Conservation (phyloP, 2,329 filamentous ascomycete species). For the Trichoderma oligosporum region DNA sequence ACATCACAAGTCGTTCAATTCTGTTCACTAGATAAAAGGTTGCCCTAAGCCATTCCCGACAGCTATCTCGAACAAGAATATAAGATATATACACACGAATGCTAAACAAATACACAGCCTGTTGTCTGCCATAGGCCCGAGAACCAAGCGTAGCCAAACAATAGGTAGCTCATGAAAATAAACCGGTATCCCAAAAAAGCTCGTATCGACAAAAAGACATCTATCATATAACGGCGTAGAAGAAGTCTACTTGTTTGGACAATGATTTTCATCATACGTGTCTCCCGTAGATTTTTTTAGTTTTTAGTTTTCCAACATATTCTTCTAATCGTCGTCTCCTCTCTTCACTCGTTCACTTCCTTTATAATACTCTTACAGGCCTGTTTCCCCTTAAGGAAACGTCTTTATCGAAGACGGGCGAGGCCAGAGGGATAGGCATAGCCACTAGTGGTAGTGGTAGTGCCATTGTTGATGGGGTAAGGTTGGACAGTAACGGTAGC, state of each 20-base stretch:
- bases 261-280: not conserved
- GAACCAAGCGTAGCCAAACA: not conserved
- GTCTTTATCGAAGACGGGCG: constrained; percentile 31
- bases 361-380: constrained; percentile 7
- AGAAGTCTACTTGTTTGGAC: not conserved
- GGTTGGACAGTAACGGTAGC: constrained; percentile 40
- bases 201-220: constrained; percentile 1
- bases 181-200: not conserved
- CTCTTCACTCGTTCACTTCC: not conserved
- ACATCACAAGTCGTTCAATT: constrained; percentile 16
- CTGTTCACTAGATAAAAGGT: not conserved
- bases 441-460: constrained; percentile 20
- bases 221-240: constrained; percentile 12
- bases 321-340: not conserved
- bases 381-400: not conserved
- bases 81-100: constrained; percentile 19
- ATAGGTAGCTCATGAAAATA: not conserved
- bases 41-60: not conserved
- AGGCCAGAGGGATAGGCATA: constrained; percentile 33
- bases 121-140: not conserved
- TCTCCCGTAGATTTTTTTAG: not conserved
- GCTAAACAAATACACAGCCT: not conserved
- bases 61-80: constrained; percentile 8
- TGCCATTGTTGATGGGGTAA: constrained; percentile 40
- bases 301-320: not conserved